Base-by-base conservation (phyloP, 2,329 filamentous ascomycete species). In the Epichloe elymi region DNA sequence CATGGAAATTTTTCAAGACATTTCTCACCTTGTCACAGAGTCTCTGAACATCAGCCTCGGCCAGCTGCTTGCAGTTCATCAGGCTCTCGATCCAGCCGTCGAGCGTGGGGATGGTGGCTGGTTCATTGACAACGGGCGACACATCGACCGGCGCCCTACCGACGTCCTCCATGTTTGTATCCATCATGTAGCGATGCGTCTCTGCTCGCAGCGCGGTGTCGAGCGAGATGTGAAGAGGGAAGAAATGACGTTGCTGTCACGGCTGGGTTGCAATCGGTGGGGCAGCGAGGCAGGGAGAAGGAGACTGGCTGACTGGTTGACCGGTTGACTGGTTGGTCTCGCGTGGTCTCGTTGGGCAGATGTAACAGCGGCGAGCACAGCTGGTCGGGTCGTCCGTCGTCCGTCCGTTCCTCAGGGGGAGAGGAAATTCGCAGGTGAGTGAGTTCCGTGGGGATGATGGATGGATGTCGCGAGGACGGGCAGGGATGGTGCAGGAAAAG, bases 141-240 rank as follows among this genome's bases (percentile, higher is more conserved):
- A 95, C 71, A 65, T 85, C 85, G 67, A 87, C 79, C 58, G 89
- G 86, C 63, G 86, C 83, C 72, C 90, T 87, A 65, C 85, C 86
- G 61, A 95, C 89, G 68, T 98, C 93, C 75, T 96, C 91, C 93
- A 98, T 98, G 72, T 94, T 95, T 65, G 89, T 95, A 71, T 98
- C 91, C 89, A 96, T 95, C 56, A 50, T 51, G 49, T 51, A 48
- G 47, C 40, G 30, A 54, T 49, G 48, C 48, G 54, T 53, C 51
- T 53, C 55, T 56, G 46, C 41, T 51, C 54, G 54, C 49, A 53
- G 49, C 53, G 57, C 51, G 54, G 50, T 49, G 52, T 55, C 54
- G 52, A 50, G 47, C 49, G 55, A 54, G 55, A 46, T 45, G 48
- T 52, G 51, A 52, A 55, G 57, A 56, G 54, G 48, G 53, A 55